Conservation (phyloP, 768 basidiomycete species). For the Collybia mongolica region DNA sequence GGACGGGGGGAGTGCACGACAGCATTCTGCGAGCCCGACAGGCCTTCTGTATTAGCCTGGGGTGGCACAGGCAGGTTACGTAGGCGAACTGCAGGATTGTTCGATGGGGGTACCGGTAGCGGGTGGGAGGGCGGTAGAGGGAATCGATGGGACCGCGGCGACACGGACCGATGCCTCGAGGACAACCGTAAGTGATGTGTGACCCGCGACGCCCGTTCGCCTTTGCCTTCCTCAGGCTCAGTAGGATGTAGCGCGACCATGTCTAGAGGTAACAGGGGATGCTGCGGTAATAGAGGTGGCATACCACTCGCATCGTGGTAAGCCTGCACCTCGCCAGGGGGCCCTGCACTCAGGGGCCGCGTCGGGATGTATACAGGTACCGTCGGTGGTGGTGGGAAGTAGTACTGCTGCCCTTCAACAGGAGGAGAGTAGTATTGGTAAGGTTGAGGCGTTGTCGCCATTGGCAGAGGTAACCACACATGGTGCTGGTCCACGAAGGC, state of each 20-base stretch:
- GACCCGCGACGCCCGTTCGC: conserved; percentile 56
- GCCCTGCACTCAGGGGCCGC: conserved; percentile 12
- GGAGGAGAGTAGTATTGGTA: conserved; percentile 25
- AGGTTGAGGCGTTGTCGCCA: conserved; percentile 25
- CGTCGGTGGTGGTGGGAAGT: conserved; percentile 27
- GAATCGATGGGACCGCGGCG: conserved; percentile 58
- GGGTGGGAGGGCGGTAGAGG: conserved; percentile 30
- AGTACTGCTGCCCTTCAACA: conserved; percentile 27
- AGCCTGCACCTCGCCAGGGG: neutral
- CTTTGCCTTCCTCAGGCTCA: conserved; percentile 58
- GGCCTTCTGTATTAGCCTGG: too few species aligned
- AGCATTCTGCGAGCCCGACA: conserved; percentile 22
- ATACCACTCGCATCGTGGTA: conserved; percentile 14
- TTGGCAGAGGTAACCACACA: conserved; percentile 48
- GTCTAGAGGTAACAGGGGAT: conserved; percentile 2
- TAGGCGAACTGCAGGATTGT: too few species aligned
- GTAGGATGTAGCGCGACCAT: neutral
- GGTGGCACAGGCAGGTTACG: too few species aligned
- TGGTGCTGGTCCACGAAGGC: conserved; percentile 46
- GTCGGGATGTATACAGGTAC: conserved; percentile 9
- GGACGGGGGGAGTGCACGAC: conserved; percentile 67
- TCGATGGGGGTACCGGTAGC: conserved; percentile 1
- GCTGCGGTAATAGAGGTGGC: conserved; percentile 14
- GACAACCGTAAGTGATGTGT: conserved; percentile 57
- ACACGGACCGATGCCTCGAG: conserved; percentile 60